Base-by-base conservation (phyloP, 371 early-diverging fungal genomes). In the Dipsacomyces acuminosporus region DNA sequence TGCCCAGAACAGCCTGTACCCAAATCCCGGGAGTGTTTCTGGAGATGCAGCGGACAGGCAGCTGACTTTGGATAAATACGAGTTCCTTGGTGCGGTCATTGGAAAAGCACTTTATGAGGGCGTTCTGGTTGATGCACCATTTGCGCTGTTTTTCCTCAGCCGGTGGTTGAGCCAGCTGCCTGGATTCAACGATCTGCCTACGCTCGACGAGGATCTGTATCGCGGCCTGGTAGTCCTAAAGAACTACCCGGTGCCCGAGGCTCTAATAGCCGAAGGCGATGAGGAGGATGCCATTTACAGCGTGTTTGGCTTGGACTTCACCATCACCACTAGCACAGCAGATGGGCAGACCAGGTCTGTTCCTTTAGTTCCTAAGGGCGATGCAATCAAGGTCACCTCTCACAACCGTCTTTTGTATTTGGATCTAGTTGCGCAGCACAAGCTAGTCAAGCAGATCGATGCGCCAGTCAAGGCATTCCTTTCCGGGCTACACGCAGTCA, bases 41-140 rank as follows among this genome's bases (percentile, higher is more conserved):
- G 48, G 20, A 1, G 43, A 36, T 18, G 34, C 34, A 57, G 82
- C 85, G 5, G 61, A 75, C 1, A 75, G 84, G 74, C 80, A 78
- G 8, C 53, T 69, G 21, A 85, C 86, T 49, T 71, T 93, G 36
- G 76, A 80, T 9, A 81, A 84, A 35, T 87, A 86, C 64, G 82
- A 85, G 50, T 97, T 95, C 53, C 61, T 96, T 8, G 98, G 98
- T 2, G 79, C 90, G 1, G 87, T 97, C 41, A 78, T 97, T 23
- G 95, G 93, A 48, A 96, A 96, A 72, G 96, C 95, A 0, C 71
- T 97, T 20, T 93, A 92, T 51, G 94, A 96, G 66, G 92, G 92
- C 20, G 86, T 95, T 21, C 73, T 97, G 18, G 76, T 96, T n/a
- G 94, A 95, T 50, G 87, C 82, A 8, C 83, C 87, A 6, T 95